phyloP scores from a whole-genome alignment of 768 basidiomycete genomes.

The Leccinum aurantiacum region DNA sequence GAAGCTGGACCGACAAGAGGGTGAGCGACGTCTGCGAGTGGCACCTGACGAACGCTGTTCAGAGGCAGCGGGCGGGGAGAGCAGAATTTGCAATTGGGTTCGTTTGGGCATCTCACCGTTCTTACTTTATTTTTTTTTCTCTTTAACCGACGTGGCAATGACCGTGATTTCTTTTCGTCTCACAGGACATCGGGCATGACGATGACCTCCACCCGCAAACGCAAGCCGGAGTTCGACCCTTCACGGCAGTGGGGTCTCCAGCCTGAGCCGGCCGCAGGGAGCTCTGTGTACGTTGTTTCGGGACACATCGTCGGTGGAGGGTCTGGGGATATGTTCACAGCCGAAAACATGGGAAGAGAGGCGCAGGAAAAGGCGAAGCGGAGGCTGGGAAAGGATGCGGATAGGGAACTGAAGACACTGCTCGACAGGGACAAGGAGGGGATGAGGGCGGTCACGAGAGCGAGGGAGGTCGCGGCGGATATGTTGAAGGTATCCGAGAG shows the following conservation, averaged over 20 bases:
- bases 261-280: conserved; percentile 42
- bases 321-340: conserved; percentile 44
- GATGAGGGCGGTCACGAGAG: conserved; percentile 60
- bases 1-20: conserved; percentile 89
- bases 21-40: conserved; percentile 88
- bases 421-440: conserved; percentile 67
- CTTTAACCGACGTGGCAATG: neutral
- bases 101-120: conserved; percentile 21
- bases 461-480: conserved; percentile 47
- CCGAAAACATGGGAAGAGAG: conserved; percentile 76
- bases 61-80: conserved; percentile 68
- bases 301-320: conserved; percentile 69
- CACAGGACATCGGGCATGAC: conserved; percentile 75
- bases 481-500: conserved; percentile 23
- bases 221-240: conserved; percentile 63
- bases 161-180: neutral
- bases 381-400: conserved; percentile 56
- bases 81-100: conserved; percentile 88
- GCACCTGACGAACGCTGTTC: conserved; percentile 82
- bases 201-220: conserved; percentile 42
- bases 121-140: neutral
- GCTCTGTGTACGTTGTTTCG: conserved; percentile 75
- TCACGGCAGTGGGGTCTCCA: conserved; percentile 73
- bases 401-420: conserved; percentile 58
- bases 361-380: conserved; percentile 77